Evolutionary conservation across 2,329 filamentous ascomycete species (phyloP).

Genomic region (Epichloe festucae): DNA sequence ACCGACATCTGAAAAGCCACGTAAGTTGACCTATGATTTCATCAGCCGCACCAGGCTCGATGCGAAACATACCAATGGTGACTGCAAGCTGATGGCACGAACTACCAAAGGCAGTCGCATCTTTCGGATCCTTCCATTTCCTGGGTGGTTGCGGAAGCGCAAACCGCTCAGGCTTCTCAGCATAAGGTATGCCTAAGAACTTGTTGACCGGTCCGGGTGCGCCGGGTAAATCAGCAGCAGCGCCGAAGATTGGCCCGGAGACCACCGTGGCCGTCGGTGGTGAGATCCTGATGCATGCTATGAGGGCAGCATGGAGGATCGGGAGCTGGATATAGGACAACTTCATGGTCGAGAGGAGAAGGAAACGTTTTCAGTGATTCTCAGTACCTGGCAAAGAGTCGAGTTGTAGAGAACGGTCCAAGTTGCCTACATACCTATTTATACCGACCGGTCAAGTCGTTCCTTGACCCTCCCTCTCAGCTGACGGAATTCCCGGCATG

Average conservation of each 20-base stretch:
- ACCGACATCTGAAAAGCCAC: conserved; percentile 8
- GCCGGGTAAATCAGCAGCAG: conserved; percentile 8
- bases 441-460: not conserved
- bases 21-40: not conserved
- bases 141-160: conserved; percentile 5
- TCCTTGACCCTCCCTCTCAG: not conserved
- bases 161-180: conserved; percentile 9
- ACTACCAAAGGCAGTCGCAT: conserved; percentile 8
- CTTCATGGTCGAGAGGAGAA: not conserved
- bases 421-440: not conserved
- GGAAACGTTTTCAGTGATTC: not conserved
- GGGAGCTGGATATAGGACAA: not conserved
- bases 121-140: conserved; percentile 8
- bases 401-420: no score
- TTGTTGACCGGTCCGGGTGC: conserved; percentile 9
- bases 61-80: conserved; percentile 4
- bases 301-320: not conserved
- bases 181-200: conserved; percentile 13
- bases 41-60: no score
- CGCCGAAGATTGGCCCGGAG: conserved; percentile 9
- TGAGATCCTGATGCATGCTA: not conserved
- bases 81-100: conserved; percentile 11
- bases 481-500: not conserved
- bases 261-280: conserved; percentile 8
- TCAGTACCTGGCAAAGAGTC: not conserved